Evolutionary conservation across 2,329 filamentous ascomycete species (phyloP).

Genomic region (Neoscytalidium dimidiatum): DNA sequence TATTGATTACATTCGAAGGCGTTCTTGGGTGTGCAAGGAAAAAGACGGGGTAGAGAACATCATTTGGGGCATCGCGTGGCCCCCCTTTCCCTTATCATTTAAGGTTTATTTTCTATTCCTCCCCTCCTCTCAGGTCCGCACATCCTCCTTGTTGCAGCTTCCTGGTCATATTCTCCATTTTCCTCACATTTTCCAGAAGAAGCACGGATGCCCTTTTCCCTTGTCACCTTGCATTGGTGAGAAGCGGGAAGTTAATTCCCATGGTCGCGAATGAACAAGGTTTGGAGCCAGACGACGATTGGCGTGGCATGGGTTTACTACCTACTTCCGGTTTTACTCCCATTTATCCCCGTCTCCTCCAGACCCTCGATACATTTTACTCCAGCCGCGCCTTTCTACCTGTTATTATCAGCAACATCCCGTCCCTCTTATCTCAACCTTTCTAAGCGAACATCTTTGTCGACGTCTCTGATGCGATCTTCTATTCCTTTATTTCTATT

Average conservation of each 20-base stretch:
- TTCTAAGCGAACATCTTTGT: not conserved
- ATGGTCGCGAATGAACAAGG: not conserved
- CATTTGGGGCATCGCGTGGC: conserved; percentile 3
- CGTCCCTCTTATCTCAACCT: not conserved
- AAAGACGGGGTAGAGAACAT: conserved; percentile 10
- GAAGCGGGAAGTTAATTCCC: not conserved
- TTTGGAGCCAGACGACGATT: not conserved
- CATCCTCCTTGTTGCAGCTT: not conserved
- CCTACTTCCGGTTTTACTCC: not conserved
- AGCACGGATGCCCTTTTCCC: not conserved
- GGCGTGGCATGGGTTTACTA: not conserved
- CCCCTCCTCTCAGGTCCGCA: not conserved
- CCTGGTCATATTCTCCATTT: not conserved
- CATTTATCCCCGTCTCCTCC: not conserved
- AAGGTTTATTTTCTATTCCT: not conserved
- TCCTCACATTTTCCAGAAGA: not conserved
- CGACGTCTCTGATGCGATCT: not conserved
- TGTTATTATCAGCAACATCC: not conserved
- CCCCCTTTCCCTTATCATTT: not conserved
- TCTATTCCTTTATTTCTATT: not conserved
- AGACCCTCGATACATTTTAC: not conserved
- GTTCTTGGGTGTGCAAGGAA: conserved; percentile 1
- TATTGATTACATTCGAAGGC: not conserved
- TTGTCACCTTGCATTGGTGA: not conserved
- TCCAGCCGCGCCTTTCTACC: no score